Evolutionary conservation across 768 basidiomycete genomes (phyloP), one percentile per base, ranked within the genome.

Genomic region (Flagelloscypha sp.): DNA sequence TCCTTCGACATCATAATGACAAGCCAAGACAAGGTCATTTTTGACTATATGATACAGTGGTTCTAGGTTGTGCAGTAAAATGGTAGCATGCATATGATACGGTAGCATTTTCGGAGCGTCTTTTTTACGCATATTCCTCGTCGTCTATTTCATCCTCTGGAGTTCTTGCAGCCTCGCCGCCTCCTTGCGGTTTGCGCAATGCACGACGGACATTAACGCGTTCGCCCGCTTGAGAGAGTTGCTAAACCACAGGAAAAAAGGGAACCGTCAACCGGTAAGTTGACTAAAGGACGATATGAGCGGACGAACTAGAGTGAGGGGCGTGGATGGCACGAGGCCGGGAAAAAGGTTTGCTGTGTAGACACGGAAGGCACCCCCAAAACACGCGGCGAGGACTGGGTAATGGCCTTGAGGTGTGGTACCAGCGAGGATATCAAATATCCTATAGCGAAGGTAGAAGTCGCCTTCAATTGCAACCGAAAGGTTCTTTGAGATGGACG

Each of bases 341-440:
- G 80, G 79, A 42, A 83, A 82, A 38, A 79, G 73, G 46, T 83
- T 83, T 1, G 80, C 80, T 7, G 78, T 77, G 48, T 76, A 82
- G 0, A 84, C 71, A 16, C 66, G 71, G 51, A 84, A 82, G 2
- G 61, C 43, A 0, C 75, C 74, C 4, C 80, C 77, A 44, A 73
- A 80, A 43, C 70, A 70, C 55, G 83, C 78, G 1, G 79, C 79
- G 43, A 75, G 68, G 5, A 82, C 62, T 19, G 66, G 59, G 12
- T 40, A 16, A n/a, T 45, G 41, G 22, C 48, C 50, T 13, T 43
- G 36, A 9, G 63, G 58, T 17, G 54, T 50, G 0, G 68, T 69
- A n/a, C n/a, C n/a, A n/a, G n/a, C n/a, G 47, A 69, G 72, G 24
- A 84, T 56, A 53, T 80, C 76, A 46, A 84, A 79, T 37, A 70